Conservation (phyloP, 2,329 filamentous ascomycete species). For the Pestalotiopsis sp. region DNA sequence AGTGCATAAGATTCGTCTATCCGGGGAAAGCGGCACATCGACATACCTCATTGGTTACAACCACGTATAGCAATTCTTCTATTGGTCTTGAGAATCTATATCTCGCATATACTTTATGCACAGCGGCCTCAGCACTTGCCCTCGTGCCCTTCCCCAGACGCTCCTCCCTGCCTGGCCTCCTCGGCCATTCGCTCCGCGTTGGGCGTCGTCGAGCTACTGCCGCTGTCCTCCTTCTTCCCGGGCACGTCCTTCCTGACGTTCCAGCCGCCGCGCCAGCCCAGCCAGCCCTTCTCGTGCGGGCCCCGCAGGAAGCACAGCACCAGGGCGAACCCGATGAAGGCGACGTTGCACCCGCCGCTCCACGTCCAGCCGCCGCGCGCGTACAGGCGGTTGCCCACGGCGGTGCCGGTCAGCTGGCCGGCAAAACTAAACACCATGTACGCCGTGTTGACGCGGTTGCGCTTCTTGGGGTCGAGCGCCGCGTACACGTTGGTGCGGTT, state of each 20-base stretch:
- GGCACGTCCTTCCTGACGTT: constrained; percentile 29
- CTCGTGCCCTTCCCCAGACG: neutral
- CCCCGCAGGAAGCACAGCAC: constrained; percentile 38
- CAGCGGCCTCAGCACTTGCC: neutral
- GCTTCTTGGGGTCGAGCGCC: constrained; percentile 65
- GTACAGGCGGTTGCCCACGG: constrained; percentile 57
- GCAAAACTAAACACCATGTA: constrained; percentile 80
- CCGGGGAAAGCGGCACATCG: neutral
- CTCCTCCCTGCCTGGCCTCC: neutral
- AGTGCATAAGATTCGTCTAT: neutral
- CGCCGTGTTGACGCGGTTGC: constrained; percentile 78
- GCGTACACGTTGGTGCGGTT: constrained; percentile 72
- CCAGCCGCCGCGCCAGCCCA: constrained; percentile 48
- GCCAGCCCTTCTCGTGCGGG: constrained; percentile 42
- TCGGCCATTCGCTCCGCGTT: constrained; percentile 2
- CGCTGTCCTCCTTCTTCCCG: neutral
- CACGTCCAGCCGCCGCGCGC: constrained; percentile 53
- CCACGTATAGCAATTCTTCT: neutral
- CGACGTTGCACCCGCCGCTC: constrained; percentile 46
- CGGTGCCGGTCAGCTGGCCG: constrained; percentile 73
- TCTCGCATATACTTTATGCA: neutral
- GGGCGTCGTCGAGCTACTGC: neutral
- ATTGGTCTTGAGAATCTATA: neutral
- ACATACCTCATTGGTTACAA: neutral
- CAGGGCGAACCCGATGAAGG: constrained; percentile 38